Base-by-base conservation (phyloP, 1,284 basidiomycete species). In the Fistulinella cinereoalba region DNA sequence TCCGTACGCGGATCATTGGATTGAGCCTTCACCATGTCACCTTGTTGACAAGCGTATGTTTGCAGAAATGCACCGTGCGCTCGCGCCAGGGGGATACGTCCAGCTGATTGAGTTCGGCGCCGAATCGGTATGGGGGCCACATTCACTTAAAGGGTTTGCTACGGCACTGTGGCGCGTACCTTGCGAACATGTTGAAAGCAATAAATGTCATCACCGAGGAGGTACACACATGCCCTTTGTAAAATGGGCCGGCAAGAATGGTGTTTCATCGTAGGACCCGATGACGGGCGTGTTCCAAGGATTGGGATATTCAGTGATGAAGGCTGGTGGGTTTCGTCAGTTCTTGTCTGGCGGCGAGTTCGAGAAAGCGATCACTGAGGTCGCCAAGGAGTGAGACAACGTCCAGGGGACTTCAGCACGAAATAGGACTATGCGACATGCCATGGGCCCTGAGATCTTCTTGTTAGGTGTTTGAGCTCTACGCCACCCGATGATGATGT, bases 71-170 rank as follows among this genome's bases (percentile, higher is more conserved):
- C 57, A 48, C 21, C 56, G 65, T 2, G 57, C 68, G 3, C 59
- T 67, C 21, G 52, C 36, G 2, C 65, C 66, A 0, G 66, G 63
- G 1, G 66, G 61, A 16, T 61, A 50, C 13, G 53, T 52, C 1
- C 66, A 69, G 37, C 41, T 69, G 25, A 46, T 61, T 25, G 68
- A 69, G 29, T 38, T 48, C 11, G 49, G 56, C 2, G 57, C 56
- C 3, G 52, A 57, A 18, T 51, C 38, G 41, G 7, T 33, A 2
- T 56, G 54, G 2, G 61, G 58, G n/a, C n/a, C 41, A 2, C 54
- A 44, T 16, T 64, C 61, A 2, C 47, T 0, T 16, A 7, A 4
- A 13, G 39, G 46, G 40, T 2, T 3, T 32, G n/a, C 13, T 51
- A 13, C 12, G 48, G 3, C 42, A 47, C 1, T 54, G 52, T 23